Base-by-base conservation (phyloP, 75 land plant genomes). In the Chamaecyparis obtusa region DNA sequence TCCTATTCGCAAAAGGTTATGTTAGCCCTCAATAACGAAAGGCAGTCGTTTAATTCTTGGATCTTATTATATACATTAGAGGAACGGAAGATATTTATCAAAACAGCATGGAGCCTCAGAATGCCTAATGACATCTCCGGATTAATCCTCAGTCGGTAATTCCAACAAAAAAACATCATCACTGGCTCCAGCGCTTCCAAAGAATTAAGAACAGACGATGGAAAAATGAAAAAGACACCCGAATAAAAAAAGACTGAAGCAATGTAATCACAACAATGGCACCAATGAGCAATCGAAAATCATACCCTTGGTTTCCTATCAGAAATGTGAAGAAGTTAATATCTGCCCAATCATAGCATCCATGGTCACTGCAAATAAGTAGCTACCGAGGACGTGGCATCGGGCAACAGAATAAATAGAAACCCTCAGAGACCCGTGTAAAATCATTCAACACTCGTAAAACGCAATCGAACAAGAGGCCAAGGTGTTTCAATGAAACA, bases 321-420 rank as follows among this genome's bases (percentile, higher is more conserved):
- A 32, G 76, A 13, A 33, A 74, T 74, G 76, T 74, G 76, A 74
- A 74, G 36, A 74, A 74, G 3, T 74, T 74, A 14, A 2, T 74
- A 30, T 74, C 2, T 74, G 76, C 76, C 76, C 76, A 33, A 74
- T 74, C 76, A 74, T 74, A 74, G 76, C 76, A 74, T 74, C 76
- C 76, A 33, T 9, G 76, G 76, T 74, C 76, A 74, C 36, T 9
- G 76, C 76, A 64, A 13, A 74, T 74, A 9, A 33, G 15, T 32
- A 74, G 76, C 76, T 74, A 74, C 76, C 76, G 3, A 74, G 76
- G 76, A 74, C 76, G 76, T 74, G 76, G 76, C 37, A 74, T 74
- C 76, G 2, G 76, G 76, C 76, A 74, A 33, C 0, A 74, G 33
- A 74, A 33, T 32, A 32, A 10, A 44, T 44, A 32, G 33, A 33